Evolutionary conservation across 176 grass and related monocot genomes (phyloP), one percentile per base, ranked within the genome.

Genomic region (Oryza longistaminata): DNA sequence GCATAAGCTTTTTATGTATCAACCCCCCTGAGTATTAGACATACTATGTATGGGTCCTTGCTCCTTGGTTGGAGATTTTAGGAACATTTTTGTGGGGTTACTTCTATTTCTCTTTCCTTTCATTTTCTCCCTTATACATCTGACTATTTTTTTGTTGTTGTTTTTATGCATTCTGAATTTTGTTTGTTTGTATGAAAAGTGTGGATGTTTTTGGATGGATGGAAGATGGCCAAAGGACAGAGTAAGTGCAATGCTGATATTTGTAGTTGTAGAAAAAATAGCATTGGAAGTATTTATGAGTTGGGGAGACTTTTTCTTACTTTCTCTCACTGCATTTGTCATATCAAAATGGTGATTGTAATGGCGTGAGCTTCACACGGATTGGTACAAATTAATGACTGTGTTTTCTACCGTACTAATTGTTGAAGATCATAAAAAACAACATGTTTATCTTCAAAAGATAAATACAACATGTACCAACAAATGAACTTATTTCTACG

Each of bases 131-230:
- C 49, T 81, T 71, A 71, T 71, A 81, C 83, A 55, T 53, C 62
- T 66, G 71, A 82, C 43, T 72, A 0, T 40, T 40, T 40, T 72
- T 45, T 86, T 37, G 4, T 67, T 62, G 6, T 73, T 82, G 83
- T 58, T 52, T 80, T 48, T 70, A 24, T 43, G 39, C 15, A 40
- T 42, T 79, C 84, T 70, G 71, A 74, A 52, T 85, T 45, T 90
- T 71, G 65, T 61, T 81, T 31, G 53, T 14, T 77, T 69, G 72
- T 78, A n/a, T 40, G 31, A 7, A 3, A 14, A 71, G 73, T 65
- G 33, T 62, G 58, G n/a, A 49, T 40, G 43, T 55, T 64, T 49
- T 83, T 72, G 86, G 68, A 88, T 52, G 55, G 46, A 46, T 66
- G 27, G 29, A 29, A 82, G 50, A 15, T 49, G 44, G 14, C 70